Evolutionary conservation across 2,329 filamentous ascomycete genomes (phyloP).

Genomic region (Biscogniauxia mediterranea): DNA sequence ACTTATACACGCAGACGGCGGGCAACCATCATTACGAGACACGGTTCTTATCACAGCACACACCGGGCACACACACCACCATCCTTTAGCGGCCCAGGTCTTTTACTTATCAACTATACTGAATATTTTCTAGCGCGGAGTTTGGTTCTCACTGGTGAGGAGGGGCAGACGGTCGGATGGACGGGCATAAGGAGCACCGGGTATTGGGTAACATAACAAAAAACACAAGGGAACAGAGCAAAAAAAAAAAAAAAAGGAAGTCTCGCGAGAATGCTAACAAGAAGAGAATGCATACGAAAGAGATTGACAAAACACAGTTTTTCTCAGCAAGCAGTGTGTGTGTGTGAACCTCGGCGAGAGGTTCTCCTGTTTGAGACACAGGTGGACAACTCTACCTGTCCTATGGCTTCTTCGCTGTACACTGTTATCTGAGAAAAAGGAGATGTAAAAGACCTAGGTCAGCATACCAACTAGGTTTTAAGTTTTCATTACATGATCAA

Average conservation of each 20-base stretch:
- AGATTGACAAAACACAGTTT: not conserved
- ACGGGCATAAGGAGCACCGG: not conserved
- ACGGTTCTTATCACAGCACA: not conserved
- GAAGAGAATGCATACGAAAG: not conserved
- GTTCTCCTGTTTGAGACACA: too few species aligned
- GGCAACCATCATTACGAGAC: conserved; percentile 8
- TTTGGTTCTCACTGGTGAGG: not conserved
- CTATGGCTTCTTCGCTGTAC: too few species aligned
- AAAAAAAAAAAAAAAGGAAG: not conserved
- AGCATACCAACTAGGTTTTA: too few species aligned
- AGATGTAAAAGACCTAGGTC: too few species aligned
- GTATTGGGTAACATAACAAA: not conserved
- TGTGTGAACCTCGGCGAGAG: too few species aligned
- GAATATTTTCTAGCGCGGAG: not conserved
- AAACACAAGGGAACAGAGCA: not conserved
- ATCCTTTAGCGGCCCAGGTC: not conserved
- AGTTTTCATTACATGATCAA: too few species aligned
- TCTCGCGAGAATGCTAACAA: not conserved
- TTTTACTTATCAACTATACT: not conserved
- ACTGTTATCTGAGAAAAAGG: too few species aligned
- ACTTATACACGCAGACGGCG: too few species aligned
- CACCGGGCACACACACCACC: not conserved
- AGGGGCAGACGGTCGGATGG: too few species aligned
- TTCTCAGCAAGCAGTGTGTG: too few species aligned
- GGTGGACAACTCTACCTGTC: too few species aligned